Base-by-base conservation (phyloP, 2,329 filamentous ascomycete genomes). In the Ambrosiella cleistominuta region DNA sequence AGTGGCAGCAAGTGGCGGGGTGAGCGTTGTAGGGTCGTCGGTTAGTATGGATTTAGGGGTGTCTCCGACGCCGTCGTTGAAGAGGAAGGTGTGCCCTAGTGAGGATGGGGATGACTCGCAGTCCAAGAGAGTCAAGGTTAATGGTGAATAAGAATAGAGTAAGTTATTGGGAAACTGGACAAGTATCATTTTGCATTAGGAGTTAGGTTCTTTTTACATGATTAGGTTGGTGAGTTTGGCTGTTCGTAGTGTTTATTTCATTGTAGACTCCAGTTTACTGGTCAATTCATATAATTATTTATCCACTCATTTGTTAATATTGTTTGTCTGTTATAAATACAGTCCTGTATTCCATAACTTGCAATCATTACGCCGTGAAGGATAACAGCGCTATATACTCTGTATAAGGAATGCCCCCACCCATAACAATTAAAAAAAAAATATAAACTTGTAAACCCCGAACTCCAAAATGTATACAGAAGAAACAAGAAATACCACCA, bases 31-130 rank as follows among this genome's bases (percentile, higher is more conserved):
- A 7, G 47, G 38, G 9, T 57, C 56, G 3, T n/a, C 47, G 17
- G 11, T 42, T 15, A 57, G 56, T n/a, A 36, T 51, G 17, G 47
- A 51, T 51, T 12, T 47, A 12, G 17, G n/a, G 35, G 54, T 3
- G 15, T 45, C 40, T 27, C 39, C 54, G 54, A 15, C 17, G 27
- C 47, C 47, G 19, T 51, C 47, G 39, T 39, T 61, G 15, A 61
- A 61, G 45, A 57, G 59, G 7, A 58, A 58, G 53, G 56, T 38
- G 8, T 52, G 52, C 15, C 6, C 49, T 15, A 49, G 52, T 17
- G 56, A 51, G 2, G 56, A 56, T 27, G 52, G 50, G 1, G 58
- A 55, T n/a, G 59, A 15, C 3, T 19, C 35, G 7, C 36, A 39
- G 38, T n/a, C 47, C 9, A 54, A 54, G 39, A 54, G 39, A 17